phyloP scores from a whole-genome alignment of 345 rosid species.

The Linum lewisii region DNA sequence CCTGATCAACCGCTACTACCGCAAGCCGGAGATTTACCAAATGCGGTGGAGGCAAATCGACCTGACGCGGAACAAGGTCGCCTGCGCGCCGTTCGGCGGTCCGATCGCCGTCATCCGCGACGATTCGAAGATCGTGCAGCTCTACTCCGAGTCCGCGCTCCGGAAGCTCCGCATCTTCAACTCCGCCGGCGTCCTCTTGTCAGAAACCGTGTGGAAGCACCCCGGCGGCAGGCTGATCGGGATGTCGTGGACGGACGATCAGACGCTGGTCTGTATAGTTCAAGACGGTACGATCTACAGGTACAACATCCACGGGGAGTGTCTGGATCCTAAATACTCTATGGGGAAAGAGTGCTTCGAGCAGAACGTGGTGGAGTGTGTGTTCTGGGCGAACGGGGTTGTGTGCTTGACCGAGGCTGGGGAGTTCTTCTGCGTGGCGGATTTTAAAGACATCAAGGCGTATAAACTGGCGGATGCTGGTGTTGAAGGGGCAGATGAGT shows the following conservation, averaged over 20 bases:
- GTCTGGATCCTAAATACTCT: conserved; percentile 55
- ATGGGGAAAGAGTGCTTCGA: conserved; percentile 82
- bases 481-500: conserved; percentile 37
- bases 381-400: conserved; percentile 87
- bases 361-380: conserved; percentile 82
- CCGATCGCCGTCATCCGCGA: conserved; percentile 93
- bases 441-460: conserved; percentile 57
- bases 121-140: conserved; percentile 97
- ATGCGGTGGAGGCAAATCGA: conserved; percentile 90
- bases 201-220: conserved; percentile 87
- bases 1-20: conserved; percentile 68
- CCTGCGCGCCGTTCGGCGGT: conserved; percentile 89
- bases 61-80: conserved; percentile 77
- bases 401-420: conserved; percentile 83
- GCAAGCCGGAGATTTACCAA: conserved; percentile 79
- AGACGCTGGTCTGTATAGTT: conserved; percentile 63
- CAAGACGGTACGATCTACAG: conserved; percentile 91
- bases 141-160: conserved; percentile 91
- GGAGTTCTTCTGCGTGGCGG: conserved; percentile 50
- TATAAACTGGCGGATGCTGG: conserved; percentile 49
- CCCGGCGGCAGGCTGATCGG: conserved; percentile 91
- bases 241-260: conserved; percentile 95
- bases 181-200: conserved; percentile 67
- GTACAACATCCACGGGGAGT: conserved; percentile 68
- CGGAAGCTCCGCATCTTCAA: conserved; percentile 90